Conservation (phyloP, 2,329 filamentous ascomycete genomes). For the Gaeumannomyces tritici region DNA sequence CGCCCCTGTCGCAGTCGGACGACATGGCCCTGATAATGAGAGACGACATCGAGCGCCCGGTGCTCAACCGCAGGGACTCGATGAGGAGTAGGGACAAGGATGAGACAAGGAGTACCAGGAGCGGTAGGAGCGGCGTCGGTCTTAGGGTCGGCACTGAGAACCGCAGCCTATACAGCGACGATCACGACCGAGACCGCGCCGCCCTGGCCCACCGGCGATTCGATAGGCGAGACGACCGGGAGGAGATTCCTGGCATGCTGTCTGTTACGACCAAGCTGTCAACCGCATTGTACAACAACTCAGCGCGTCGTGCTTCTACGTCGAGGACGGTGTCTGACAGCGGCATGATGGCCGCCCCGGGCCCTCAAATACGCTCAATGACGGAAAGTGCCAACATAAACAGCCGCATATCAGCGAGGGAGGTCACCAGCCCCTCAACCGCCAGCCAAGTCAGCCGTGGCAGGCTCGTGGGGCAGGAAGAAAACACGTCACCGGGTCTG, state of each 20-base stretch:
- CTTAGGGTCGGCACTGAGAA: background rate
- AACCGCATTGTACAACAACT: slow-evolving; percentile 4
- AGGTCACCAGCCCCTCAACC: slow-evolving; percentile 7
- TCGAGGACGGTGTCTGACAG: slow-evolving; percentile 11
- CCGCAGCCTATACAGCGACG: background rate
- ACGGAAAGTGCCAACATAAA: slow-evolving; percentile 6
- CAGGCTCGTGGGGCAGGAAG: slow-evolving; percentile 10
- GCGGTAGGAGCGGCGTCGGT: background rate
- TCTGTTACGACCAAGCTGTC: background rate
- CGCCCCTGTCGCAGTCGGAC: slow-evolving; percentile 7
- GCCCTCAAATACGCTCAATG: background rate
- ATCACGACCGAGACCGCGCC: background rate
- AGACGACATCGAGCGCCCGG: slow-evolving; percentile 7
- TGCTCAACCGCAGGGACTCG: slow-evolving; percentile 3
- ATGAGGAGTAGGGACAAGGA: background rate
- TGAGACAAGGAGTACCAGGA: background rate
- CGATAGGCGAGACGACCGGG: background rate
- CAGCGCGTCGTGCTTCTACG: slow-evolving; percentile 15
- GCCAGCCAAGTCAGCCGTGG: background rate
- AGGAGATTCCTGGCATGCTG: background rate
- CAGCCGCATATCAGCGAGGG: slow-evolving; percentile 17
- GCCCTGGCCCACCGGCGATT: background rate
- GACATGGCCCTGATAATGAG: slow-evolving; percentile 6
- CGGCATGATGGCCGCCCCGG: background rate
- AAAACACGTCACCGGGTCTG: slow-evolving; percentile 16